A percentile compares a stretch with the other conserved stretches of the same genome.
phyloP scores from a whole-genome alignment of 2,329 filamentous ascomycete species.

The Cladosporium velox region DNA sequence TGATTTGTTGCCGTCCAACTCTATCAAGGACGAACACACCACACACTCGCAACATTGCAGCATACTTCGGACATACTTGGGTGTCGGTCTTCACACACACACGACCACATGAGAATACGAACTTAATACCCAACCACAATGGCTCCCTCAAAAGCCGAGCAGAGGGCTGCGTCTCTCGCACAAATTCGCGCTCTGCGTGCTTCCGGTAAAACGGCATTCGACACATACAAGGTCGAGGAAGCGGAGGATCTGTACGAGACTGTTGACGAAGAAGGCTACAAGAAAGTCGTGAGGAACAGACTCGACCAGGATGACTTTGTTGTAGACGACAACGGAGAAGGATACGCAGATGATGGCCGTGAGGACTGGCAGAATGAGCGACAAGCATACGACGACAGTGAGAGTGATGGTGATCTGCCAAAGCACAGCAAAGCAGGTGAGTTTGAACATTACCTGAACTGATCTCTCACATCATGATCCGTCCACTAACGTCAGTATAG shows the following conservation, averaged over 20 bases:
- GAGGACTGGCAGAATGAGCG: constrained; percentile 85
- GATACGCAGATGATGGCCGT: constrained; percentile 93
- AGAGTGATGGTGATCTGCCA: constrained; percentile 70
- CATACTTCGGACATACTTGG: not conserved
- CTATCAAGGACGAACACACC: not conserved
- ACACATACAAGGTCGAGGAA: constrained; percentile 83
- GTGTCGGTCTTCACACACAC: not conserved
- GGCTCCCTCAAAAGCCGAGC: constrained; percentile 37
- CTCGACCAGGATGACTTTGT: constrained; percentile 96
- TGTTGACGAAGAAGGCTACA: constrained; percentile 95
- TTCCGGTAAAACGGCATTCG: constrained; percentile 87
- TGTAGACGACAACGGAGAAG: constrained; percentile 95
- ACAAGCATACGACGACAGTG: constrained; percentile 66
- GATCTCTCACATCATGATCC: not conserved
- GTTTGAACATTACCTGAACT: constrained; percentile 5
- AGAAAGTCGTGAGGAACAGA: constrained; percentile 86
- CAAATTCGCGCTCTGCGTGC: constrained; percentile 82
- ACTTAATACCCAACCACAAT: constrained; percentile 25
- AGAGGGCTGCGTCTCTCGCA: constrained; percentile 48
- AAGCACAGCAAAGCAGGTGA: constrained; percentile 60
- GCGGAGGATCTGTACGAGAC: constrained; percentile 88
- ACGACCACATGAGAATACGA: constrained; percentile 1
- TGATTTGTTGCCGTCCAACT: constrained; percentile 3
- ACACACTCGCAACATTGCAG: not conserved
- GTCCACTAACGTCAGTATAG: constrained; percentile 45